Evolutionary conservation across 176 grass and related monocot genomes (phyloP), one percentile per base, ranked within the genome.

Genomic region (Zizania latifolia): DNA sequence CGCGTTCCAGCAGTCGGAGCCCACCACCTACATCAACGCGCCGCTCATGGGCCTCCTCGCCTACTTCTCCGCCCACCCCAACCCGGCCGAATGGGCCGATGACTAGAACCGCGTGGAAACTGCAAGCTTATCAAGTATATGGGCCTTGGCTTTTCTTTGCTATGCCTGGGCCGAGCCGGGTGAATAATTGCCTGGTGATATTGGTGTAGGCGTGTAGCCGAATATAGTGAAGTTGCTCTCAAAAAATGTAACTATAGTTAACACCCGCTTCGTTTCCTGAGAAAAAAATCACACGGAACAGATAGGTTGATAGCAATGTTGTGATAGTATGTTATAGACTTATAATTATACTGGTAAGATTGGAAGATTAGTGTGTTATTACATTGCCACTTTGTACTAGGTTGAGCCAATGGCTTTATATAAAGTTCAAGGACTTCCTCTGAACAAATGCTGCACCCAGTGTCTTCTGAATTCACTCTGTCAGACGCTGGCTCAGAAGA

Each of bases 11-110:
- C 76, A 89, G 81, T 84, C 90, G 0, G 90, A 93, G 78, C 90
- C 90, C 17, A 78, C 90, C 45, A 93, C 90, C 6, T 89, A 93
- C 78, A 93, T 93, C 81, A 87, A 89, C 60, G 90, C 90, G 3
- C 90, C 87, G 3, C 69, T 93, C 64, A 82, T 93, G 17, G 90
- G 87, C 40, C 64, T 85, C 11, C 85, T 93, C 14, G 90, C 90
- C 51, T 87, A 80, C 80, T 76, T 90, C 39, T 68, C 84, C 2
- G 87, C 74, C 2, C 64, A 80, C 65, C 78, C 66, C 4, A 80
- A 69, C 53, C 78, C 78, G 0, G 60, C 78, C 27, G 86, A 86
- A 10, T 86, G 71, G 89, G 65, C 24, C 36, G 84, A 87, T 45
- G 70, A 83, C 67, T 92, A 60, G 78, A 44, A 19, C 46, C n/a